Conservation (phyloP, 164 flowering plant genomes). For the Umbellularia californica region DNA sequence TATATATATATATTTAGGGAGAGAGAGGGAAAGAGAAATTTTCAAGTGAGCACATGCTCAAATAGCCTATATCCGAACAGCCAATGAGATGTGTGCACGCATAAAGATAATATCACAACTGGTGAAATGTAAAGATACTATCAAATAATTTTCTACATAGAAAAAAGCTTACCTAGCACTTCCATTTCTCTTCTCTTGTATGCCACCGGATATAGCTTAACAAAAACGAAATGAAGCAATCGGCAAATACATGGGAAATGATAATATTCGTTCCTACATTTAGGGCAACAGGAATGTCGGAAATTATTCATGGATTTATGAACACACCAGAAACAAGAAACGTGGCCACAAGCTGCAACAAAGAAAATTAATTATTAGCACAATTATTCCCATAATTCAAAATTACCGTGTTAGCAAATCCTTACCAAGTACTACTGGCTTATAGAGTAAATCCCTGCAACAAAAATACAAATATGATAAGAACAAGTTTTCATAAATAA, state of each 20-base stretch:
- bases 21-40: too few species aligned
- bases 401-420: neutral
- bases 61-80: too few species aligned
- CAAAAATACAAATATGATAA: conserved; percentile 9
- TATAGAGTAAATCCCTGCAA: conserved; percentile 81
- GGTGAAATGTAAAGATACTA: too few species aligned
- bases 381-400: neutral
- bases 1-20: too few species aligned
- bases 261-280: conserved; percentile 58
- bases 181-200: conserved; percentile 54
- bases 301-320: conserved; percentile 49
- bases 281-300: conserved; percentile 60
- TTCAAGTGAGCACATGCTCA: too few species aligned
- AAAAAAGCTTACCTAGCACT: conserved; percentile 43
- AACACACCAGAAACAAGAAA: conserved; percentile 92
- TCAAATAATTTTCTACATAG: neutral
- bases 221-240: conserved; percentile 59
- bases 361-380: neutral
- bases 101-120: too few species aligned
- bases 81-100: too few species aligned
- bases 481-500: neutral
- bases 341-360: conserved; percentile 82
- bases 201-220: conserved; percentile 59
- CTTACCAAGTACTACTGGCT: conserved; percentile 81
- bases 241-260: conserved; percentile 74